Base-by-base conservation (phyloP, 495 filamentous ascomycete species). In the Opeltia flavorubescens region DNA sequence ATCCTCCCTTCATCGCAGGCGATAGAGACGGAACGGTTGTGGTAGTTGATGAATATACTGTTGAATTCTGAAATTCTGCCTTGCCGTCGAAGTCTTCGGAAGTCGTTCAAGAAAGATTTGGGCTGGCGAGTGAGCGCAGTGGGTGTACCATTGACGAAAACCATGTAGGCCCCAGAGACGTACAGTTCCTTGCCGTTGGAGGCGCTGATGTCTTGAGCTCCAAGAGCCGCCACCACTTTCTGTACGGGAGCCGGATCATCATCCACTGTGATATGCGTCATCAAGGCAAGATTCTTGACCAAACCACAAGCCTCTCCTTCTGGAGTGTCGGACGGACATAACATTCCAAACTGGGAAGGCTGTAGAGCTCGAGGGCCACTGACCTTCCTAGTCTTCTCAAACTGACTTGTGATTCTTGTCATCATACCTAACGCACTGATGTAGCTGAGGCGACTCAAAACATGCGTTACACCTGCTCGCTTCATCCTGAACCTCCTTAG, bases 381-480 rank as follows among this genome's bases (percentile, higher is more conserved):
- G 52, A 99, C 85, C 61, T 99, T 99, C 53, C 91, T 68, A 2
- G 89, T 95, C 71, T 96, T 96, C 59, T 96, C 91, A 59, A 99
- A 96, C 67, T 96, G 91, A 75, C 84, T 93, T 66, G 80, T 89
- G 54, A 96, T 96, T 55, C 91, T 79, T 9, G 93, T 96, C 93
- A 99, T 96, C 93, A 96, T 96, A 47, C 93, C 93, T n/a, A 99
- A 74, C 9, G 93, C 93, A 54, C 83, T 85, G 65, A 96, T 95
- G 58, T 95, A 99, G 61, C 88, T 95, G 38, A 96, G 67, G 35
- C 91, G 78, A 66, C 89, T 95, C 15, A 99, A 70, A 46, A 99
- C 88, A 62, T 99, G 91, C 2, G 91, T 94, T 8, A 99, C 88
- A 55, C 91, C 91, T 18, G 91, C 91, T 62, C 91, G 75, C 58